Evolutionary conservation across 495 filamentous ascomycete species (phyloP).

Genomic region (Penicillium macrosclerotiorum): DNA sequence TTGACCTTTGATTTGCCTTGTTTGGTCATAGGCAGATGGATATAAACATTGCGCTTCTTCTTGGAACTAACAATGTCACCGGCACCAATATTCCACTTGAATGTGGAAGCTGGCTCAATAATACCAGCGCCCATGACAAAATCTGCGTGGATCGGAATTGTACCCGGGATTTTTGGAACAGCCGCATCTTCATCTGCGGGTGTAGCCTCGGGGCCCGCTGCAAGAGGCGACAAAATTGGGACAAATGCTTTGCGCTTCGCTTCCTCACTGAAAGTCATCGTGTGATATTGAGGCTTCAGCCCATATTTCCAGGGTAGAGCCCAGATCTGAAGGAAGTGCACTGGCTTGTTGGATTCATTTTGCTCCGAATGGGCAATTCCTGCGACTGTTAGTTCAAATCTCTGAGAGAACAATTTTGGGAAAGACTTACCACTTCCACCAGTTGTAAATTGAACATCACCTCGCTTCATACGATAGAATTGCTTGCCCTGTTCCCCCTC

Average conservation of each 20-base stretch:
- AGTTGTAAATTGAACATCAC: slow-evolving; percentile 81
- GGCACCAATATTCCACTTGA: slow-evolving; percentile 61
- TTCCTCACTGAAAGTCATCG: slow-evolving; percentile 62
- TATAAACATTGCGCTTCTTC: slow-evolving; percentile 65
- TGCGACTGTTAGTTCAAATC: slow-evolving; percentile 16
- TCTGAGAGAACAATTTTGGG: not conserved
- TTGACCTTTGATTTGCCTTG: slow-evolving; percentile 65
- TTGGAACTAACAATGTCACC: slow-evolving; percentile 38
- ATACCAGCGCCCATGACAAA: slow-evolving; percentile 72
- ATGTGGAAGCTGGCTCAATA: slow-evolving; percentile 53
- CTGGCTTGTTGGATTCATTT: slow-evolving; percentile 62
- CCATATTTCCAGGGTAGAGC: slow-evolving; percentile 67
- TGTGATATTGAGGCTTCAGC: slow-evolving; percentile 69
- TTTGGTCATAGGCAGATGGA: slow-evolving; percentile 75
- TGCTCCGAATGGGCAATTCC: slow-evolving; percentile 76
- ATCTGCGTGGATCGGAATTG: slow-evolving; percentile 79
- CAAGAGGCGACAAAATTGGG: slow-evolving; percentile 67
- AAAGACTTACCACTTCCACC: slow-evolving; percentile 58
- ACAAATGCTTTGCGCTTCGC: slow-evolving; percentile 66
- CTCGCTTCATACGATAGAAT: slow-evolving; percentile 70
- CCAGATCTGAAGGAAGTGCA: slow-evolving; percentile 85
- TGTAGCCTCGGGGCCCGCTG: slow-evolving; percentile 58
- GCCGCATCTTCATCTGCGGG: slow-evolving; percentile 56
- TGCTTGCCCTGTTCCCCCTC: slow-evolving; percentile 49
- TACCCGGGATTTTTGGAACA: slow-evolving; percentile 51